phyloP scores from a whole-genome alignment of 2,329 filamentous ascomycete genomes.

The Sordariomycetes sp. region DNA sequence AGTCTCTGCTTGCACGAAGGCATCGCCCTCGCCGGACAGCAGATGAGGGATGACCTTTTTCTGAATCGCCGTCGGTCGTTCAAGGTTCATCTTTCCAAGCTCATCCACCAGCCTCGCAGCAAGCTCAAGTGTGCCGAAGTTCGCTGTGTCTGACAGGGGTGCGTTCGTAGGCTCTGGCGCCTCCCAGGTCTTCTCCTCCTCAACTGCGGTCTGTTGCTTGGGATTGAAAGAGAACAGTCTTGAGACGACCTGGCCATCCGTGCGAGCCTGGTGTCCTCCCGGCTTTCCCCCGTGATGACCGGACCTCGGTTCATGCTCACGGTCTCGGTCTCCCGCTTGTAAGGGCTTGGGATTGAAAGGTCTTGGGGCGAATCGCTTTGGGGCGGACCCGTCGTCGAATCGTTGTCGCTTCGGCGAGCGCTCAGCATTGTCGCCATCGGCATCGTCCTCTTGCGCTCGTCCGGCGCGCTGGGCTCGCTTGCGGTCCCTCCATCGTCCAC shows the following conservation, averaged over 20 bases:
- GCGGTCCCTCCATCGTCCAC: constrained; percentile 88
- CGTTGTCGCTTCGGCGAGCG: constrained; percentile 37
- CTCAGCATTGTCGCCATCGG: constrained; percentile 14
- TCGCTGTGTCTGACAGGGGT: constrained; percentile 74
- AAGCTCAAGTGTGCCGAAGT: constrained; percentile 78
- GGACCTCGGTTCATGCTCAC: constrained; percentile 3
- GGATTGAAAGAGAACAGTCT: constrained; percentile 92
- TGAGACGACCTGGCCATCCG: constrained; percentile 61
- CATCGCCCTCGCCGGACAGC: constrained; percentile 72
- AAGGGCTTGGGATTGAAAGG: background rate
- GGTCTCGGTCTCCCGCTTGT: background rate
- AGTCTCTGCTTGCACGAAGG: constrained; percentile 94
- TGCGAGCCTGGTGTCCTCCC: constrained; percentile 11
- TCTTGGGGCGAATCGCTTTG: constrained; percentile 5
- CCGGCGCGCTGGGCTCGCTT: constrained; percentile 49
- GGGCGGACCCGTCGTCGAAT: constrained; percentile 13
- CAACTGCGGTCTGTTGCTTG: constrained; percentile 52
- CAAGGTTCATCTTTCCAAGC: constrained; percentile 78
- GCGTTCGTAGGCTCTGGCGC: constrained; percentile 78
- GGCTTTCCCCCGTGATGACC: no score
- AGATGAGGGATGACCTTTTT: constrained; percentile 79
- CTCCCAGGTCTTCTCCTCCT: constrained; percentile 37
- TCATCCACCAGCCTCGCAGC: constrained; percentile 74
- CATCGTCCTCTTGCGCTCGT: constrained; percentile 11
- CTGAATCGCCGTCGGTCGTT: constrained; percentile 90